Conservation (phyloP, 345 rosid genomes). For the Erysimum cheiranthoides region DNA sequence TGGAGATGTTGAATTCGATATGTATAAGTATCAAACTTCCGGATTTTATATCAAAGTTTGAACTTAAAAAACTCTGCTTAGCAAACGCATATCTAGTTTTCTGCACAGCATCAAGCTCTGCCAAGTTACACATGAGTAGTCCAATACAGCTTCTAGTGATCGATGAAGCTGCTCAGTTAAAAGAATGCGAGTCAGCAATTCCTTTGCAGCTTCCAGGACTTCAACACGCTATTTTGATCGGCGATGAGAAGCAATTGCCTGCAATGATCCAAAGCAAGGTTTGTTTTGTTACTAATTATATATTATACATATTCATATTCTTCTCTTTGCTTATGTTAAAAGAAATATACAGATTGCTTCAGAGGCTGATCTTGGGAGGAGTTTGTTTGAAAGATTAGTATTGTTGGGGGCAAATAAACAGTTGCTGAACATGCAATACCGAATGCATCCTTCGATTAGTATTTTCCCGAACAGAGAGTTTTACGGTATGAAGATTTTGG, state of each 20-base stretch:
- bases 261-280: slow-evolving; percentile 63
- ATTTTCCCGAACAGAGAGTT: slow-evolving; percentile 60
- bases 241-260: slow-evolving; percentile 58
- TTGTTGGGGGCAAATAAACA: slow-evolving; percentile 56
- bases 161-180: slow-evolving; percentile 66
- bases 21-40: slow-evolving; percentile 3
- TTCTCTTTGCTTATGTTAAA: neutral
- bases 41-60: neutral
- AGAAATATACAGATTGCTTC: slow-evolving; percentile 48
- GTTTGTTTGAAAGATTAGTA: slow-evolving; percentile 69
- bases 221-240: slow-evolving; percentile 53
- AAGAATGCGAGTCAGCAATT: slow-evolving; percentile 61
- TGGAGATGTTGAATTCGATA: slow-evolving; percentile 26
- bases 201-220: slow-evolving; percentile 57
- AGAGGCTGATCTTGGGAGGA: slow-evolving; percentile 63
- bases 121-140: slow-evolving; percentile 32
- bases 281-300: neutral
- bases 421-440: slow-evolving; percentile 62
- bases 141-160: slow-evolving; percentile 50
- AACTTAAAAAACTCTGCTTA: slow-evolving; percentile 37
- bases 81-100: slow-evolving; percentile 46
- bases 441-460: slow-evolving; percentile 86
- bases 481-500: slow-evolving; percentile 53
- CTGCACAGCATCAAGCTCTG: slow-evolving; percentile 57
- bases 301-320: neutral